phyloP scores from a whole-genome alignment of 1,284 basidiomycete genomes.

The Puccinia novopanici region DNA sequence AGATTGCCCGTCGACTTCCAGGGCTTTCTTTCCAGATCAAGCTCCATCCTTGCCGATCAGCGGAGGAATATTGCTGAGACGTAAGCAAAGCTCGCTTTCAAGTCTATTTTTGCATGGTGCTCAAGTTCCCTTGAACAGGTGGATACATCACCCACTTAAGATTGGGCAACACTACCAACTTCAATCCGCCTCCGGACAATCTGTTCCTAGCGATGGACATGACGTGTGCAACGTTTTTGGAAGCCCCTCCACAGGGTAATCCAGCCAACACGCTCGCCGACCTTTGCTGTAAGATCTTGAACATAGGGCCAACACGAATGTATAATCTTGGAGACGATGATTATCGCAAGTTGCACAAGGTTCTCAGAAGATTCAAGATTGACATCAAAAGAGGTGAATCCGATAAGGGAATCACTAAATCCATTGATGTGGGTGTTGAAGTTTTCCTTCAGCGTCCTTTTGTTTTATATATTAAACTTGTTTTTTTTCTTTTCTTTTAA shows the following conservation, averaged over 20 bases:
- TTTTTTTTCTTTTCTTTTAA: background rate
- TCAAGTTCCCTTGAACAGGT: constrained; percentile 11
- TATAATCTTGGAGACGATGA: constrained; percentile 4
- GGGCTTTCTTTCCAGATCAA: constrained; percentile 32
- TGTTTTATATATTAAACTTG: background rate
- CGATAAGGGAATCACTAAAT: constrained; percentile 22
- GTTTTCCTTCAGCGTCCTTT: no score
- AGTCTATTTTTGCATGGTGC: background rate
- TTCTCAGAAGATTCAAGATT: constrained; percentile 26
- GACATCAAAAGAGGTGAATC: constrained; percentile 19
- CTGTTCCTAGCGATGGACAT: constrained; percentile 38
- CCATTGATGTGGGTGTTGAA: constrained; percentile 16
- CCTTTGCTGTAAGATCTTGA: constrained; percentile 19
- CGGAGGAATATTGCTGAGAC: constrained; percentile 12
- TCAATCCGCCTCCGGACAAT: constrained; percentile 29
- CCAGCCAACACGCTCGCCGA: constrained; percentile 21
- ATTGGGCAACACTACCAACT: constrained; percentile 13
- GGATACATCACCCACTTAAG: constrained; percentile 33
- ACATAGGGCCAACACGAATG: background rate
- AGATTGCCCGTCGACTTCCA: constrained; percentile 12
- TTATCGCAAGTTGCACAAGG: constrained; percentile 2
- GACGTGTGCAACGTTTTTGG: constrained; percentile 26
- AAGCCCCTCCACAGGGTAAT: background rate
- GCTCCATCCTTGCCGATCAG: background rate
- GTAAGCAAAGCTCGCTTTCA: background rate